These are phyloP conservation scores for Pyrenophora graminea DNA, from an alignment of 2,329 filamentous ascomycete genomes.

Conservation along the genomic window DNA sequence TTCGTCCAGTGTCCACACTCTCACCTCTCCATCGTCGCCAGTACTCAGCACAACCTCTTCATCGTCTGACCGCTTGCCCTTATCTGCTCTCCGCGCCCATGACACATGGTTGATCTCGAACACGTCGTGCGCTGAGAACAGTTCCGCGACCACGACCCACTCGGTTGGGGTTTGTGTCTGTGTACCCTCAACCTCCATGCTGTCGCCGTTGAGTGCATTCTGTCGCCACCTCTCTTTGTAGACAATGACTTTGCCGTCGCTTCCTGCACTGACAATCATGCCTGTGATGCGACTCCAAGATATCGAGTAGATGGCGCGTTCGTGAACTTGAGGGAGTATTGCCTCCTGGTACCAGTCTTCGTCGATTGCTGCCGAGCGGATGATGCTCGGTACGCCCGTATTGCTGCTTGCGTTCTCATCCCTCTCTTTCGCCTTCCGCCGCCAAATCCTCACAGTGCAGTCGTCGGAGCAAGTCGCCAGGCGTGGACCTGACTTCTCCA, in stretches of 20 bases:
- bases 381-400: conserved; percentile 82
- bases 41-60: conserved; percentile 91
- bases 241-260: conserved; percentile 59
- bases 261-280: conserved; percentile 82
- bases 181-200: conserved; percentile 22
- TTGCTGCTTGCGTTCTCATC: conserved; percentile 51
- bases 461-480: conserved; percentile 88
- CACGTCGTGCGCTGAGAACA: conserved; percentile 80
- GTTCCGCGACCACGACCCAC: conserved; percentile 73
- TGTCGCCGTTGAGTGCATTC: conserved; percentile 21
- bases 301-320: conserved; percentile 80
- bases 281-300: conserved; percentile 81
- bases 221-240: conserved; percentile 26
- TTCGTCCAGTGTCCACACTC: conserved; percentile 68
- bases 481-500: conserved; percentile 57
- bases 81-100: conserved; percentile 82
- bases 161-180: conserved; percentile 49
- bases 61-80: conserved; percentile 59
- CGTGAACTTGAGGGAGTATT: conserved; percentile 74
- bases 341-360: conserved; percentile 85
- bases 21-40: conserved; percentile 87
- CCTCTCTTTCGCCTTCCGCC: conserved; percentile 62
- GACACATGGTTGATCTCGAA: conserved; percentile 92
- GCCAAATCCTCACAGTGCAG: conserved; percentile 78
- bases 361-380: conserved; percentile 70